A percentile compares a stretch with the other conserved stretches of the same genome.
These are phyloP conservation scores for Cryptosporidium muris DNA, from an alignment of 169 alveolate species.

Conservation along the genomic window DNA sequence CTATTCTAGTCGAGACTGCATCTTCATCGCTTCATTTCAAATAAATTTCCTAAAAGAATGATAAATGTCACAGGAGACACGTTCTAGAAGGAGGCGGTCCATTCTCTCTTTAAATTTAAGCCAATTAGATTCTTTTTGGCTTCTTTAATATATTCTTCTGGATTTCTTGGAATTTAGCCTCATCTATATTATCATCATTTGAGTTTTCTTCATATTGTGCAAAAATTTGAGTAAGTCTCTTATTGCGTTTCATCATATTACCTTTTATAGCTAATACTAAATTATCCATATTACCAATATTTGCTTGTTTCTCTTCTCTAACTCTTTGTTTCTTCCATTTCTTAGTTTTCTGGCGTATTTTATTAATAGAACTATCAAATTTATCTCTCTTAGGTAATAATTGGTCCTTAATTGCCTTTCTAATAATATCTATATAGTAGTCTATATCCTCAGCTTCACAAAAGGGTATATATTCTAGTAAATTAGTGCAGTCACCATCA, in stretches of 20 bases:
- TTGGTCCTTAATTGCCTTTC: slow-evolving; percentile 72
- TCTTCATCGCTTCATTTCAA: neutral
- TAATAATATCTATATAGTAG: slow-evolving; percentile 75
- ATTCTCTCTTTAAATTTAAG: neutral
- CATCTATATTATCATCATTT: slow-evolving; percentile 25
- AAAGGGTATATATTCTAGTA: slow-evolving; percentile 80
- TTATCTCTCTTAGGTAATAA: slow-evolving; percentile 32
- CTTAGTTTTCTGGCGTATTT: slow-evolving; percentile 4
- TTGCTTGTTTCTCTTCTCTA: neutral
- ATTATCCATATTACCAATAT: slow-evolving; percentile 6
- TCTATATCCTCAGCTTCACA: slow-evolving; percentile 77
- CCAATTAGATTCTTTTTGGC: neutral
- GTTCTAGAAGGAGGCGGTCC: slow-evolving; percentile 16
- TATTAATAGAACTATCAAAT: slow-evolving; percentile 21
- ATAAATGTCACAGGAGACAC: neutral
- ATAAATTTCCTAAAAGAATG: neutral
- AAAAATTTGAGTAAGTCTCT: neutral
- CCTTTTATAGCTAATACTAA: slow-evolving; percentile 41
- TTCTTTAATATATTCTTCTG: slow-evolving; percentile 28
- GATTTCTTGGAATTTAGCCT: slow-evolving; percentile 14
- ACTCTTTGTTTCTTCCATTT: slow-evolving; percentile 11
- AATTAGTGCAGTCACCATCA: slow-evolving; percentile 78
- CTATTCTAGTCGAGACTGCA: too few species aligned
- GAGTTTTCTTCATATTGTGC: neutral
- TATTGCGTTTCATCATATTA: slow-evolving; percentile 21